These are phyloP conservation scores for Coniferiporia sulphurascens DNA, from an alignment of 1,284 basidiomycete species.

Conservation along the genomic window DNA sequence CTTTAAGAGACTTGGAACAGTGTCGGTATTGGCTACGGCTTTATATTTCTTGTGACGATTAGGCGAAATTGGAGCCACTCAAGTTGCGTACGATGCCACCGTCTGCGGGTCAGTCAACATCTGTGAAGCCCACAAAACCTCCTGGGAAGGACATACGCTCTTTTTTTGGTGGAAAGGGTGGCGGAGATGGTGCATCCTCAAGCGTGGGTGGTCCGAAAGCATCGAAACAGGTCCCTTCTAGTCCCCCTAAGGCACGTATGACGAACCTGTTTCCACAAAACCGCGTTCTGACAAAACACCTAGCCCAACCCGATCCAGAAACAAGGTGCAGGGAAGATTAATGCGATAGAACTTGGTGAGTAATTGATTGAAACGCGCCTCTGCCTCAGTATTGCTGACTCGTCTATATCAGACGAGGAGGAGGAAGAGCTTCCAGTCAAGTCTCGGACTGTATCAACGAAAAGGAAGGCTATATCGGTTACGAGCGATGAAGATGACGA, in stretches of 20 bases:
- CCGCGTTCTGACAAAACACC: neutral
- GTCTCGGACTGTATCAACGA: conserved; percentile 1
- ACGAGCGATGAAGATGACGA: conserved; percentile 26
- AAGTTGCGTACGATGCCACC: conserved; percentile 5
- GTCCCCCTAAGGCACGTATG: conserved; percentile 2
- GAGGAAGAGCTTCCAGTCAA: conserved; percentile 12
- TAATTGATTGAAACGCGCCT: neutral
- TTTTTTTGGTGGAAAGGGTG: conserved; percentile 35
- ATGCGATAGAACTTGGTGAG: conserved; percentile 31
- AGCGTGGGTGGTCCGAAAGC: neutral
- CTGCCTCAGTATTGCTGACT: neutral
- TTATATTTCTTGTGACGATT: too few relatives aligned
- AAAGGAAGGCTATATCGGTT: conserved; percentile 9
- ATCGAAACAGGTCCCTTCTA: conserved; percentile 3
- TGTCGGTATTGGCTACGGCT: too few relatives aligned
- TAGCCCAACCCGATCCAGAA: neutral
- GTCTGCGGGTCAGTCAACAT: conserved; percentile 17
- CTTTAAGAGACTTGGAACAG: too few relatives aligned
- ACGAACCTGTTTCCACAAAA: neutral
- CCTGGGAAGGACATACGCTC: conserved; percentile 39
- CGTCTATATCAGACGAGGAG: conserved; percentile 9
- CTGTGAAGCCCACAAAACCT: conserved; percentile 21
- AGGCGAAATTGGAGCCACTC: too few relatives aligned
- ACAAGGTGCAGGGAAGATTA: conserved; percentile 13
- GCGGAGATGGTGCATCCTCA: neutral